Base-by-base conservation (phyloP, 257 asterid genomes). In the Plectranthus barbatus region DNA sequence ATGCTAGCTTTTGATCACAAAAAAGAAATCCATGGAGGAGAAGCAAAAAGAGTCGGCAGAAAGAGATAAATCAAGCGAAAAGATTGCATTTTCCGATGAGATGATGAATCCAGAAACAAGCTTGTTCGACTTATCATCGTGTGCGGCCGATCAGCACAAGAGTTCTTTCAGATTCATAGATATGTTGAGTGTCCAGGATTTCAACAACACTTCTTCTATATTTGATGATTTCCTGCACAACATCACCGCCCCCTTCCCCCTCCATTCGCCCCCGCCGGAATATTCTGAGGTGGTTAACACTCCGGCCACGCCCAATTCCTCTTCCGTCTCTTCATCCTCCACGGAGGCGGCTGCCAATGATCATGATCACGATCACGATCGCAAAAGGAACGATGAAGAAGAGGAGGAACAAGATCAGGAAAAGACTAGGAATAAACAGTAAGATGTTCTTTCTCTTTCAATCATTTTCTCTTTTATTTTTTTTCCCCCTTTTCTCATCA, bases 271-370 rank as follows among this genome's bases (percentile, higher is more conserved):
- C 33, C 18, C 63, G 71, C 76, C 78, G 76, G 85, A 81, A 63
- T 72, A 70, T 70, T 81, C 81, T 0, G 81, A 77, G 61, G 79
- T 64, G 24, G 74, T 72, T 2, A 73, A 74, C 29, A 66, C 79
- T 59, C 84, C 80, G 76, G 74, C 64, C 1, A 68, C 83, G 2
- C 77, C 86, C 0, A 70, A 64, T 14, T 70, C 72, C 2, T 72
- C 77, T 2, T 78, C 85, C 0, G 47, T 85, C 8, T 87, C 96
- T 2, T 83, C 95, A 0, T 83, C 96, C 1, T 85, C 97, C 0
- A 78, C 78, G 2, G 96, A 90, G 64, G 86, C 75, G 3, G 64
- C 79, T 4, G 60, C 69, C 0, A 75, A 72, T 54, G 85, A 76
- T 19, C n/a, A n/a, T n/a, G n/a, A n/a, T n/a, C n/a, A n/a, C n/a